Conservation (phyloP, 768 basidiomycete species). For the Kondoa subrosea region DNA sequence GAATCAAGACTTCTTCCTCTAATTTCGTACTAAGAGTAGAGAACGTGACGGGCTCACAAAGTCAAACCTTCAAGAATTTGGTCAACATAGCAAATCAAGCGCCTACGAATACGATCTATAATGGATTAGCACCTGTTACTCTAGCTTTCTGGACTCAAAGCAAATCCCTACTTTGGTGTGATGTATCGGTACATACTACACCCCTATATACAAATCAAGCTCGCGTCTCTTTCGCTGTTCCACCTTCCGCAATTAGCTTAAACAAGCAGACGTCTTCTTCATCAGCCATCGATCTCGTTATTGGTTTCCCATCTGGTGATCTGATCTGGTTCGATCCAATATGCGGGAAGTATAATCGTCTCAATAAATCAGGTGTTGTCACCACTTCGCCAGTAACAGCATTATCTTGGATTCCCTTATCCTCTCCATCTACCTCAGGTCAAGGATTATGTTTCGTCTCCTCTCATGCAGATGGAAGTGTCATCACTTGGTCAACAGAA, state of each 20-base stretch:
- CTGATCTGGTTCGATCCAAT: conserved; percentile 72
- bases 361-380: conserved; percentile 44
- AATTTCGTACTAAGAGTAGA: background rate
- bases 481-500: conserved; percentile 78
- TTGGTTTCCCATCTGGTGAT: conserved; percentile 90
- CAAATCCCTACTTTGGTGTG: background rate
- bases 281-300: conserved; percentile 66
- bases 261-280: conserved; percentile 59
- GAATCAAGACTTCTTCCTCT: background rate
- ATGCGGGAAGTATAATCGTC: background rate
- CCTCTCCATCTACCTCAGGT: conserved; percentile 26
- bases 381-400: conserved; percentile 67
- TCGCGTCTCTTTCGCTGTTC: conserved; percentile 4
- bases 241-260: conserved; percentile 76
- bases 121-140: background rate
- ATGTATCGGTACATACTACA: background rate
- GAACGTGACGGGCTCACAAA: background rate
- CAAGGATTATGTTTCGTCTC: conserved; percentile 49
- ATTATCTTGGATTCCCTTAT: conserved; percentile 73
- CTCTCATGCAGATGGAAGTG: conserved; percentile 73
- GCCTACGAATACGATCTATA: background rate
- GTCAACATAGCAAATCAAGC: background rate
- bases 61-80: background rate
- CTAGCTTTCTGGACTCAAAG: conserved; percentile 1
- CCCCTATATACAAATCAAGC: background rate